Percentiles rank a stretch among this genome's conserved stretches.
Evolutionary conservation across 257 asterid genomes (phyloP).

Genomic region (Perilla frutescens): DNA sequence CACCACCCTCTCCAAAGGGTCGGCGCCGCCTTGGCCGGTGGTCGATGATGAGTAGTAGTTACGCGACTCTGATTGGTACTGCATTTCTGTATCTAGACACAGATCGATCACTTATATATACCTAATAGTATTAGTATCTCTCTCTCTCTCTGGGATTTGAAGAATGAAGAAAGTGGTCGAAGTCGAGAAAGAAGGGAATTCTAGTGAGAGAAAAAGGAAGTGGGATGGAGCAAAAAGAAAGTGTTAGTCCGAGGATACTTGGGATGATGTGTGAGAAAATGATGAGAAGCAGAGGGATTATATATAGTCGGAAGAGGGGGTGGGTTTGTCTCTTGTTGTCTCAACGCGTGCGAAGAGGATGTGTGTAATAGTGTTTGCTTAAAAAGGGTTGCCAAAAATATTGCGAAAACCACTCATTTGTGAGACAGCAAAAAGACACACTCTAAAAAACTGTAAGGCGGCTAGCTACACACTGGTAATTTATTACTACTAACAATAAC

Average conservation of each 20-base stretch:
- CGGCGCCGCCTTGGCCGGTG: conserved; percentile 21
- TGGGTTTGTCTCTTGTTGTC: conserved; percentile 43
- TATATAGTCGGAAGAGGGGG: conserved; percentile 30
- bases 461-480: conserved; percentile 23
- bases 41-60: conserved; percentile 37
- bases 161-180: too few relatives aligned
- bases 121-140: too few relatives aligned
- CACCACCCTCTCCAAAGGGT: conserved; percentile 44
- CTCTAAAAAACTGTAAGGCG: conserved; percentile 39
- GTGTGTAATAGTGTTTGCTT: conserved; percentile 39
- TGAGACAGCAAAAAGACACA: conserved; percentile 47
- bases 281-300: conserved; percentile 19
- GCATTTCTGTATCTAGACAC: conserved; percentile 26
- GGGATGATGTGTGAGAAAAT: conserved; percentile 38
- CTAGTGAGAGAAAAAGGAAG: background rate
- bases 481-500: too few relatives aligned
- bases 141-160: background rate
- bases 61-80: conserved; percentile 37
- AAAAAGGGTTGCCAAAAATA: conserved; percentile 44
- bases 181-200: background rate
- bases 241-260: conserved; percentile 39
- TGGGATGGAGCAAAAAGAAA: conserved; percentile 8
- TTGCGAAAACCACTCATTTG: conserved; percentile 12
- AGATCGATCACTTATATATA: too few relatives aligned
- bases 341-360: conserved; percentile 55